Conservation (phyloP, 805 yeast genomes). For the Yamadazyma akitaensis region DNA sequence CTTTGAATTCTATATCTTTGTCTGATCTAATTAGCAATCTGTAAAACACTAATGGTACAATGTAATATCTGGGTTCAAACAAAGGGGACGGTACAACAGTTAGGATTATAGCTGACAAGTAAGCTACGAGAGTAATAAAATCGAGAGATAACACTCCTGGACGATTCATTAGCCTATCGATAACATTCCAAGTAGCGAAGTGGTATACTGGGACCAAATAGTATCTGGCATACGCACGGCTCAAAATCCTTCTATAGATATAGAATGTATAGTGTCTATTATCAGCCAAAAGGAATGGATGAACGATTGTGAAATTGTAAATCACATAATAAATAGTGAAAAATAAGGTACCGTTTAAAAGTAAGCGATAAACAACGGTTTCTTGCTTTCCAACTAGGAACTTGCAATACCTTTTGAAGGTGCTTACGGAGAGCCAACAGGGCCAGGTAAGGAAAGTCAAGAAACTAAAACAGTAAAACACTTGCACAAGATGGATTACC, state of each 20-base stretch:
- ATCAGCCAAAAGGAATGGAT: constrained; percentile 90
- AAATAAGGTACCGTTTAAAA: constrained; percentile 13
- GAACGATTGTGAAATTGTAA: constrained; percentile 65
- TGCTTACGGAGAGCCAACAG: constrained; percentile 57
- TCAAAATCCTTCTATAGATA: constrained; percentile 65
- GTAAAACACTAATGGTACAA: constrained; percentile 75
- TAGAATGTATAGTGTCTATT: constrained; percentile 93
- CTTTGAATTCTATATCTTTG: constrained; percentile 28
- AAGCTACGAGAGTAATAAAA: constrained; percentile 46
- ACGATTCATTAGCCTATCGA: constrained; percentile 15
- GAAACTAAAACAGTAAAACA: constrained; percentile 74
- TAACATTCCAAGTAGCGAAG: constrained; percentile 42
- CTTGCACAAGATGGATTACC: constrained; percentile 71
- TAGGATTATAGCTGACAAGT: constrained; percentile 47
- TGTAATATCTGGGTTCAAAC: constrained; percentile 91
- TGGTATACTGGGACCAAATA: constrained; percentile 68
- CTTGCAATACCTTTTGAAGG: constrained; percentile 12
- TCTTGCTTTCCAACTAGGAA: constrained; percentile 7
- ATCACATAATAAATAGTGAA: constrained; percentile 44
- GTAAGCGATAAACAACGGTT: constrained; percentile 15
- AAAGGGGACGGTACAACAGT: constrained; percentile 87
- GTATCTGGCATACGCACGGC: constrained; percentile 44
- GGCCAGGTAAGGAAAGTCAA: constrained; percentile 68
- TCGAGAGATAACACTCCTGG: constrained; percentile 15
- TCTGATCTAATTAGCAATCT: constrained; percentile 44